These are phyloP conservation scores for Blastocystis sp. DNA, from an alignment of 352 stramenopile genomes.

Conservation along the genomic window DNA sequence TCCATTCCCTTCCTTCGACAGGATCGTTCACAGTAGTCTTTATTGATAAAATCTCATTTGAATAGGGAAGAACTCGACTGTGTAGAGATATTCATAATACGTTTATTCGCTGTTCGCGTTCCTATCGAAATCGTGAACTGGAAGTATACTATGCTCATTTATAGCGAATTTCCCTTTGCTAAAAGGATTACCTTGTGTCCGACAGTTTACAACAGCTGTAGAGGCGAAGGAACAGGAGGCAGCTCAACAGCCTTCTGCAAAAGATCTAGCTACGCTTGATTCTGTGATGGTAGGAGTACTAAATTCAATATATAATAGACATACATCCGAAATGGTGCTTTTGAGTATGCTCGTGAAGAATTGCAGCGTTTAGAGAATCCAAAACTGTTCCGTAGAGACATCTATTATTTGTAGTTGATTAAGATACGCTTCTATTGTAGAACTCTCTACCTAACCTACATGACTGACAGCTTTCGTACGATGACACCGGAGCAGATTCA, in stretches of 20 bases:
- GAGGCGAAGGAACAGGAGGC: background rate
- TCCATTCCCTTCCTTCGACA: too few relatives aligned
- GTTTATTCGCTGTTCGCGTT: too few relatives aligned
- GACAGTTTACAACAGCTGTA: background rate
- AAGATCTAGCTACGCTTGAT: background rate
- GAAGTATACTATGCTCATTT: too few relatives aligned
- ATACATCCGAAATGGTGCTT: background rate
- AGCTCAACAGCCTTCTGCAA: background rate
- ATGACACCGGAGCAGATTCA: background rate
- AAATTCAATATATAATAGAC: background rate
- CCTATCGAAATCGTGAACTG: too few relatives aligned
- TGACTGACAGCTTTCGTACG: background rate
- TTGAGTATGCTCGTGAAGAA: background rate
- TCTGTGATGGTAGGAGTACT: background rate
- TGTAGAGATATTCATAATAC: too few relatives aligned
- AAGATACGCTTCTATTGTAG: background rate
- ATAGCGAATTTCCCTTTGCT: too few relatives aligned
- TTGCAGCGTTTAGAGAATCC: background rate
- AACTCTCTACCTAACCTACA: background rate
- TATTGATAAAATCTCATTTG: too few relatives aligned
- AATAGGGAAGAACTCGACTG: too few relatives aligned
- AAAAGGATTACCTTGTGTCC: background rate
- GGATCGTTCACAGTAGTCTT: too few relatives aligned
- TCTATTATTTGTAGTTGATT: background rate
- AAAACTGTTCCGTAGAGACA: background rate